Evolutionary conservation across 2,329 filamentous ascomycete species (phyloP), one percentile per base, ranked within the genome.

Genomic region (Fusarium papillatum): DNA sequence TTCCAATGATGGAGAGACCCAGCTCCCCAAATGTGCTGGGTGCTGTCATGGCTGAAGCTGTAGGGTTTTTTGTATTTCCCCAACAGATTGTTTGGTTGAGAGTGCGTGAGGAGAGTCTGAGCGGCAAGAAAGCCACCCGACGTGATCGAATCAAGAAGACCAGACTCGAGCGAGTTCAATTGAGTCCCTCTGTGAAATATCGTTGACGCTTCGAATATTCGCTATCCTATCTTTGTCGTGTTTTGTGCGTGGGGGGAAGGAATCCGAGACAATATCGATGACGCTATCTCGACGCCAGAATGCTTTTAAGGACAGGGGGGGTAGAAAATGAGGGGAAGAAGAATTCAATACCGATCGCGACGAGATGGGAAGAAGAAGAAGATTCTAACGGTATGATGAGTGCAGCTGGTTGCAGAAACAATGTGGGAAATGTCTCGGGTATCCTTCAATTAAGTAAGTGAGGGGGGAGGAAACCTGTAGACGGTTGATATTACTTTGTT

Each of bases 1-100:
- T 79, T 14, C 92, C 92, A 50, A 89, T 84, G 72, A 93, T 90
- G 70, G 90, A 90, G 81, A 93, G 90, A 69, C 88, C 88, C 66
- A 93, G 86, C 77, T 89, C 87, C 67, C 85, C 85, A 70, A 87
- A 87, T 16, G 80, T 79, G 74, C 83, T 83, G 59, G 82, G 76
- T n/a, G 85, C 80, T 61, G 86, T 81, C 88, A 89, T 89, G 66
- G 50, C 64, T 71, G 59, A 71, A 29, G 68, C 24, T 64, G 69
- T 68, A 38, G 57, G 68, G 64, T 39, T 62, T 46, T 68, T 74
- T 34, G 4, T 38, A 39, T 66, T 55, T 75, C 68, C 74, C 60
- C 74, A 73, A 75, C 74, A 64, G 53, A 75, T 76, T 73, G 53
- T 53, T 53, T 68, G 53, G 76, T 68, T 64, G 71, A 70, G 73